Percentiles rank a stretch among this genome's conserved stretches.
phyloP scores from a whole-genome alignment of 805 yeast species.

The Saccharomycopsis selenospora region DNA sequence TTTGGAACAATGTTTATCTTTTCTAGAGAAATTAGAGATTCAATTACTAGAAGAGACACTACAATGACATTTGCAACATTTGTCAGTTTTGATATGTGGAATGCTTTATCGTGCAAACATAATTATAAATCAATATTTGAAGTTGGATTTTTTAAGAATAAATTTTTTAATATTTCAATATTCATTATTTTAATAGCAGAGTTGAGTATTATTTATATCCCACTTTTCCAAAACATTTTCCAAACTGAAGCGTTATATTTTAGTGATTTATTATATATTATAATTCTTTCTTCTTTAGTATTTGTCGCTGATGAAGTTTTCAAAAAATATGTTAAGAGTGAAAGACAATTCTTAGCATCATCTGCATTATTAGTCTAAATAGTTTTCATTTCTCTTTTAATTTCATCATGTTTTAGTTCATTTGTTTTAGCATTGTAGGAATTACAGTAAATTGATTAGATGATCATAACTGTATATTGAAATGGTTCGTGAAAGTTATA shows the following conservation, averaged over 20 bases:
- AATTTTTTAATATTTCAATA: constrained; percentile 91
- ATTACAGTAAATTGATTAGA: too few species aligned
- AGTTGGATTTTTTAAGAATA: constrained; percentile 68
- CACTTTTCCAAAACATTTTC: constrained; percentile 86
- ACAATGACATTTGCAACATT: constrained; percentile 99
- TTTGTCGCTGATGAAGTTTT: constrained; percentile 79
- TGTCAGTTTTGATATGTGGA: constrained; percentile 93
- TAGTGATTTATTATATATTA: constrained; percentile 59
- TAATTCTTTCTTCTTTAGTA: constrained; percentile 66
- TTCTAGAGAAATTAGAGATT: constrained; percentile 72
- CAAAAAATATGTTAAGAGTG: constrained; percentile 36
- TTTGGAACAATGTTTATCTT: constrained; percentile 85
- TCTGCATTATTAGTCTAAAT: neutral
- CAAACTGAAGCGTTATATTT: constrained; percentile 86
- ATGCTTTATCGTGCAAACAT: constrained; percentile 91
- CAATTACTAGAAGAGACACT: constrained; percentile 88
- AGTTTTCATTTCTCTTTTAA: too few species aligned
- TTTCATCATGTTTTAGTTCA: too few species aligned
- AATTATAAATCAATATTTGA: constrained; percentile 75
- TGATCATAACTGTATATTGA: too few species aligned
- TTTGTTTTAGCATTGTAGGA: too few species aligned
- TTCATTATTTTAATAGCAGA: constrained; percentile 85
- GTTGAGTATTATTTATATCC: constrained; percentile 85
- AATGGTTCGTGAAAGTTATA: too few species aligned
- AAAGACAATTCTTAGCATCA: neutral